Evolutionary conservation across 305 asterid species (phyloP).

Genomic region (Salvia sclarea): DNA sequence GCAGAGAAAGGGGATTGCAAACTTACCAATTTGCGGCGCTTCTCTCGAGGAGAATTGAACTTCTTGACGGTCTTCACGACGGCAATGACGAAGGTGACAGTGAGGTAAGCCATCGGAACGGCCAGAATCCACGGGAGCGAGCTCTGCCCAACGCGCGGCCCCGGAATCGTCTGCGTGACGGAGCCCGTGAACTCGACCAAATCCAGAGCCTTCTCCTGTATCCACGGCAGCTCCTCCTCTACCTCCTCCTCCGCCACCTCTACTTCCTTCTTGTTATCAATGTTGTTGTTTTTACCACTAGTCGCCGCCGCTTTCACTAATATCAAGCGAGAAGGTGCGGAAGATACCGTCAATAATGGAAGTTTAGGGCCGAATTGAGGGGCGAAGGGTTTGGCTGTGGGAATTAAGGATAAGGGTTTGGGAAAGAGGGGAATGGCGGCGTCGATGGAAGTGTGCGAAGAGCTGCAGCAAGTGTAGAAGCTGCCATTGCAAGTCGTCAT

Average conservation of each 20-base stretch:
- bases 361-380: conserved; percentile 24
- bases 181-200: conserved; percentile 92
- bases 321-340: conserved; percentile 27
- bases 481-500: conserved; percentile 40
- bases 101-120: conserved; percentile 77
- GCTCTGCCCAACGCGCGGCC: conserved; percentile 89
- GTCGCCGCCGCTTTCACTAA: conserved; percentile 32
- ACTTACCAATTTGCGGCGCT: conserved; percentile 79
- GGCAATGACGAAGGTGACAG: conserved; percentile 80
- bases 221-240: conserved; percentile 97
- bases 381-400: conserved; percentile 28
- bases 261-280: conserved; percentile 33
- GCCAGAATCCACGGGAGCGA: conserved; percentile 91
- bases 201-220: conserved; percentile 97
- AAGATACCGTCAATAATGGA: conserved; percentile 22
- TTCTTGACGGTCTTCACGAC: conserved; percentile 75
- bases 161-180: conserved; percentile 93
- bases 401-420: conserved; percentile 18
- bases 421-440: conserved; percentile 20
- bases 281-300: conserved; percentile 29
- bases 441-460: conserved; percentile 29
- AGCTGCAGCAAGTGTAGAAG: conserved; percentile 34
- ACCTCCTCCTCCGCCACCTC: conserved; percentile 54
- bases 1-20: background rate
- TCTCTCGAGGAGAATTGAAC: conserved; percentile 74